Conservation (phyloP, 1,284 basidiomycete genomes). For the Stygiomarasmius scandens region DNA sequence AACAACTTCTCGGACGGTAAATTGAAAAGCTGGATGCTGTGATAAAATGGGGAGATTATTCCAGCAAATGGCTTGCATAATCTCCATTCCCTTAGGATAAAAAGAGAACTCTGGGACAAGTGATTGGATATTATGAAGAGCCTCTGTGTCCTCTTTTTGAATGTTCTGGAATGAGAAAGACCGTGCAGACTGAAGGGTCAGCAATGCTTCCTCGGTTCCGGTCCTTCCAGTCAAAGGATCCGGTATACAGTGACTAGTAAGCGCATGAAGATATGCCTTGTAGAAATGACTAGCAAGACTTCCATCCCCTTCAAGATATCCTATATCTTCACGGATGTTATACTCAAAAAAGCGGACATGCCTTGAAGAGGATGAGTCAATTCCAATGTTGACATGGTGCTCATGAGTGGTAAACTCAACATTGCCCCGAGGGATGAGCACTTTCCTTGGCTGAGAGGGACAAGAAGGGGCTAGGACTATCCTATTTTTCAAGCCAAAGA, state of each 20-base stretch:
- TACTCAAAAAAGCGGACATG: slow-evolving; percentile 36
- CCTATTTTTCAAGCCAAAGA: background rate
- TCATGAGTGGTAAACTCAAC: background rate
- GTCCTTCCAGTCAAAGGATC: slow-evolving; percentile 49
- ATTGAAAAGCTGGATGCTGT: slow-evolving; percentile 29
- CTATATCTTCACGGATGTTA: slow-evolving; percentile 38
- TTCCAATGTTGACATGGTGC: background rate
- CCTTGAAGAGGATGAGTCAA: background rate
- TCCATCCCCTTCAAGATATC: slow-evolving; percentile 35
- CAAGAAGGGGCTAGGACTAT: background rate
- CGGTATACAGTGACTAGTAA: slow-evolving; percentile 42
- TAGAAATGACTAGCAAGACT: slow-evolving; percentile 39
- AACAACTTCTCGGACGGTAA: slow-evolving; percentile 18
- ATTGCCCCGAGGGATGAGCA: slow-evolving; percentile 4
- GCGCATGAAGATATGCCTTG: slow-evolving; percentile 46
- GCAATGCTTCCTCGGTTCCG: slow-evolving; percentile 49
- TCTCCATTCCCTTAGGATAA: slow-evolving; percentile 38
- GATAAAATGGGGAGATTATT: slow-evolving; percentile 24
- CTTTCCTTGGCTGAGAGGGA: background rate
- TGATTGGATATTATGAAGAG: slow-evolving; percentile 35
- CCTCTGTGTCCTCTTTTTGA: slow-evolving; percentile 24
- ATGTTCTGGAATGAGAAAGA: slow-evolving; percentile 43
- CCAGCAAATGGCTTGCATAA: slow-evolving; percentile 46
- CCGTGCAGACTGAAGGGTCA: slow-evolving; percentile 37
- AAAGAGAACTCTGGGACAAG: slow-evolving; percentile 38